Evolutionary conservation across 306 rosid genomes (phyloP), one percentile per base, ranked within the genome.

Genomic region (Acacia crassicarpa): DNA sequence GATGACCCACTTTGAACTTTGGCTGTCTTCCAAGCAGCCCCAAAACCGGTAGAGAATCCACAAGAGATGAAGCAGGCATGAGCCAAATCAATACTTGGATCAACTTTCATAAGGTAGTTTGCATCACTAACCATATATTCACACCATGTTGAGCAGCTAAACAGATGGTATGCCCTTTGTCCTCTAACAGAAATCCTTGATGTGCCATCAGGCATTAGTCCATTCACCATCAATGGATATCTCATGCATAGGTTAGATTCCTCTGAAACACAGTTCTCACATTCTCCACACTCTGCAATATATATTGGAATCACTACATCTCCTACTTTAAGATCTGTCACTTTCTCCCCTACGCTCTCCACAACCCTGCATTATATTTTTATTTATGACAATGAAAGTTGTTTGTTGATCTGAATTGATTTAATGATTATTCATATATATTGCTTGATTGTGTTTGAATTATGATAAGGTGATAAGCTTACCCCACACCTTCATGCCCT

Each of bases 401-500:
- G 62, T n/a, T 56, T 19, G 62, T 9, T 25, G 4, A 56, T 56
- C n/a, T 7, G 23, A 56, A 19, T n/a, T 20, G 10, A 20, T 56
- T 56, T 13, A 20, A 2, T n/a, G 12, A 0, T 20, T 56, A 38
- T 38, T 38, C 8, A 38, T 6, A 5, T 38, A 38, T 38, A 38
- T 38, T 32, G 35, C 35, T 32, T 32, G 35, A 32, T 32, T 6
- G 6, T 6, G 41, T 38, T 56, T n/a, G 62, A n/a, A 56, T 56
- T 5, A 51, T 15, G 4, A 17, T 51, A 6, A 14, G 12, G 59
- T 9, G 9, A 56, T n/a, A n/a, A 58, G 49, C 80, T 30, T 73
- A 86, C 94, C 94, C 92, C 22, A 91, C 88, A 59, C 94, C 94
- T 82, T 91, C 94, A 22, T 89, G 94, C 5, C 92, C 92, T n/a